Conservation (phyloP, 805 yeast species). For the Candida railenensis region DNA sequence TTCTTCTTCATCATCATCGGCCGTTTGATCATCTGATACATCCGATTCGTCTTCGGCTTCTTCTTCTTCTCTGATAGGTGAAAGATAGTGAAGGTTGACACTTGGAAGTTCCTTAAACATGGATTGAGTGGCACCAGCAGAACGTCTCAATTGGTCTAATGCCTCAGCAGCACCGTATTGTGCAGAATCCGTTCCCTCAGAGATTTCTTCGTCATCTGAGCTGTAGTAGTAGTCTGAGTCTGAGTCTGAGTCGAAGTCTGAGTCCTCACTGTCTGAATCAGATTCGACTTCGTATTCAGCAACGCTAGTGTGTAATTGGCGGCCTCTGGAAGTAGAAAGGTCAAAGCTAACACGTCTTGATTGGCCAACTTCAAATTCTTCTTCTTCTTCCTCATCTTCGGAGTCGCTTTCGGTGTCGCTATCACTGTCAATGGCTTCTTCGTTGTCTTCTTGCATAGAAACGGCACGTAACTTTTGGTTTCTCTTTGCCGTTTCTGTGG, state of each 20-base stretch:
- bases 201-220: conserved; percentile 12
- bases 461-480: conserved; percentile 9
- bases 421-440: conserved; percentile 10
- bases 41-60: conserved; percentile 10
- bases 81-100: background rate
- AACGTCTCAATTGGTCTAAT: background rate
- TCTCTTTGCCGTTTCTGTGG: conserved; percentile 28
- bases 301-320: conserved; percentile 23
- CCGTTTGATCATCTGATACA: too few species aligned
- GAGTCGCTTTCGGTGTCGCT: conserved; percentile 13
- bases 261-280: conserved; percentile 19
- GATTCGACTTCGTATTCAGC: conserved; percentile 40
- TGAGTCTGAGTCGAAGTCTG: conserved; percentile 14
- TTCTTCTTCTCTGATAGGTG: conserved; percentile 9
- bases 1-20: conserved; percentile 7
- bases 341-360: conserved; percentile 10
- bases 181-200: background rate
- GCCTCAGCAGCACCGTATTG: background rate
- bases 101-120: conserved; percentile 1
- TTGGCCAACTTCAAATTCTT: conserved; percentile 12
- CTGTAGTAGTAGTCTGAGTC: conserved; percentile 19
- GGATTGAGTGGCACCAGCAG: background rate
- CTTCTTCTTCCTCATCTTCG: conserved; percentile 10
- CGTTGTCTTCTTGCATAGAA: conserved; percentile 14
- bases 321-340: conserved; percentile 7